phyloP scores from a whole-genome alignment of 2,329 filamentous ascomycete genomes.

The Chrysoporthe cubensis region DNA sequence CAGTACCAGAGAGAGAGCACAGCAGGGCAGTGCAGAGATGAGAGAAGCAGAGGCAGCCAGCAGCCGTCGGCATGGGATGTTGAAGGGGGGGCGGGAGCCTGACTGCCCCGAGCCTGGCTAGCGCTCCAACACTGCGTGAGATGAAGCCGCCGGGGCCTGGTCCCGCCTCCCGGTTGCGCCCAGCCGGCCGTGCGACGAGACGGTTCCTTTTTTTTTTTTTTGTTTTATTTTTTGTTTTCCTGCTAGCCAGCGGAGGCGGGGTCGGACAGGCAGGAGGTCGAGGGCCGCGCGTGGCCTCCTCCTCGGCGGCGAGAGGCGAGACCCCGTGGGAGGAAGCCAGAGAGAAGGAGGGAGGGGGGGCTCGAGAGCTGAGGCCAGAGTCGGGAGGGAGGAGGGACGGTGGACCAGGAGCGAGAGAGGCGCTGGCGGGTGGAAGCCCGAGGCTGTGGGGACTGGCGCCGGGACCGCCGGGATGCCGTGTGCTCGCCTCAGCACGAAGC shows the following conservation, averaged over 20 bases:
- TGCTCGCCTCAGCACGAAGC: background rate
- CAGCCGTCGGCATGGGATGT: background rate
- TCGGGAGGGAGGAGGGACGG: background rate
- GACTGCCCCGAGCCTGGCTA: background rate
- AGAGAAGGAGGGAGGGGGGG: no score
- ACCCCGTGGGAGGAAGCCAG: background rate
- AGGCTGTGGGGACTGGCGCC: conserved; percentile 11
- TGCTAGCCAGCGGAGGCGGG: no score
- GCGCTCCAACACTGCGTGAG: conserved; percentile 3
- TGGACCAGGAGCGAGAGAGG: background rate
- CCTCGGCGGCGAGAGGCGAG: background rate
- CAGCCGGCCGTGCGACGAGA: background rate
- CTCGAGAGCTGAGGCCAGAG: background rate
- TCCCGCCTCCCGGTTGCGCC: conserved; percentile 7
- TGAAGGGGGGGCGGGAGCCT: background rate
- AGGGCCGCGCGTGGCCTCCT: no score
- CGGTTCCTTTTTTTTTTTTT: background rate
- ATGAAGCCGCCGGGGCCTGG: background rate
- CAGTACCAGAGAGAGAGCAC: background rate
- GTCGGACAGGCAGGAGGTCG: no score
- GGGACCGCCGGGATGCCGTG: conserved; percentile 6
- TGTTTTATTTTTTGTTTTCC: background rate
- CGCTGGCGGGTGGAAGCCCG: background rate
- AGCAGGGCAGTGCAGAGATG: background rate
- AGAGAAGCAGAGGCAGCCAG: background rate